phyloP scores from a whole-genome alignment of 305 asterid genomes.

The Fraxinus angustifolia region DNA sequence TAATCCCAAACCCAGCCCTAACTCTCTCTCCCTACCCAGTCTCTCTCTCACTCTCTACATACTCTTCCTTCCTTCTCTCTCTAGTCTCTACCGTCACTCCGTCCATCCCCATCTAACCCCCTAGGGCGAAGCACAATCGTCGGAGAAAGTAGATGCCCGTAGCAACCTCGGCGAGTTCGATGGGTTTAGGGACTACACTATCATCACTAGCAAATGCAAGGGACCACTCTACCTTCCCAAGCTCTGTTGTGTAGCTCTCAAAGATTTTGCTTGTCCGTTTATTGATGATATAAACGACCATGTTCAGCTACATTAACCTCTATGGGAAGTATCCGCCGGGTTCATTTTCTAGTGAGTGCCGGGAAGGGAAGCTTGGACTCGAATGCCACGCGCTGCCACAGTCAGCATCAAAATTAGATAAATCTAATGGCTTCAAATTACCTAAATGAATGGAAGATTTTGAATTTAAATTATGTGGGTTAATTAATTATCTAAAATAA shows the following conservation, averaged over 20 bases:
- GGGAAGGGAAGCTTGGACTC: constrained; percentile 40
- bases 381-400: constrained; percentile 34
- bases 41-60: too few relatives aligned
- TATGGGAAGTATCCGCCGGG: constrained; percentile 55
- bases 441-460: too few relatives aligned
- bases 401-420: constrained; percentile 21
- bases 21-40: too few relatives aligned
- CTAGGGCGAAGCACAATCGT: too few relatives aligned
- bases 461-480: too few relatives aligned
- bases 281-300: constrained; percentile 38
- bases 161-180: background rate
- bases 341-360: constrained; percentile 50
- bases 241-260: constrained; percentile 39
- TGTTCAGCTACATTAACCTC: constrained; percentile 47
- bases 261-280: constrained; percentile 57
- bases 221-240: constrained; percentile 37
- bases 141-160: too few relatives aligned
- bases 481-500: too few relatives aligned
- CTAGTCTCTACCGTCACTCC: too few relatives aligned
- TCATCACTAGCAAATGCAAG: constrained; percentile 51
- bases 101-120: too few relatives aligned
- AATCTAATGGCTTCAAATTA: background rate
- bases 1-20: too few relatives aligned
- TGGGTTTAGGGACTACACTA: constrained; percentile 44
- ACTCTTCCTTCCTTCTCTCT: too few relatives aligned